Percentiles rank a stretch among this genome's conserved stretches.
Evolutionary conservation across 257 asterid species (phyloP).

Genomic region (Cynanchum wilfordii): DNA sequence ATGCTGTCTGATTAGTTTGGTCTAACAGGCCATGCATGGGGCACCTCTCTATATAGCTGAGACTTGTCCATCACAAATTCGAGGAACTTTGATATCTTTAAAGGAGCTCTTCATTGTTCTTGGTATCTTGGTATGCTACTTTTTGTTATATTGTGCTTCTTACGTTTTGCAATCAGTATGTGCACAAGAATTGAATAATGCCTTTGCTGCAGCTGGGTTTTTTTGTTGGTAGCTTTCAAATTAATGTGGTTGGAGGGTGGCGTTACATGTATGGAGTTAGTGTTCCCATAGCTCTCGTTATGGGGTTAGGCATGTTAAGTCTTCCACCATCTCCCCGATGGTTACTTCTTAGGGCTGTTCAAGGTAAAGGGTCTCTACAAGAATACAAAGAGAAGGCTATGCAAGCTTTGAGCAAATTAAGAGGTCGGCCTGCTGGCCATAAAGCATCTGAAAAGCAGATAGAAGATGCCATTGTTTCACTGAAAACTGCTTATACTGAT

Average conservation of each 20-base stretch:
- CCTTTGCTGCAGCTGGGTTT: constrained; percentile 67
- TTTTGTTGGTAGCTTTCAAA: constrained; percentile 72
- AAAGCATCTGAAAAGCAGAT: constrained; percentile 70
- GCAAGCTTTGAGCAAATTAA: constrained; percentile 61
- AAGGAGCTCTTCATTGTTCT: constrained; percentile 96
- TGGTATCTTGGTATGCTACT: constrained; percentile 70
- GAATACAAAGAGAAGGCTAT: constrained; percentile 84
- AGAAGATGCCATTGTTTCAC: constrained; percentile 66
- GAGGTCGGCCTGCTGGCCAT: constrained; percentile 71
- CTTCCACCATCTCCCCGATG: constrained; percentile 99
- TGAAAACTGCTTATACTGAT: constrained; percentile 62
- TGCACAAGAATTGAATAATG: constrained; percentile 10
- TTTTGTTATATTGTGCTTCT: not conserved
- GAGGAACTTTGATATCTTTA: constrained; percentile 91
- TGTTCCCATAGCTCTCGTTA: constrained; percentile 73
- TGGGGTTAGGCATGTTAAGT: constrained; percentile 90
- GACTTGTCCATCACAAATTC: constrained; percentile 91
- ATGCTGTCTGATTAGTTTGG: constrained; percentile 18
- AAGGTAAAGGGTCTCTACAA: constrained; percentile 75
- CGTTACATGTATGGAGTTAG: constrained; percentile 89
- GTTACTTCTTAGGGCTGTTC: constrained; percentile 91
- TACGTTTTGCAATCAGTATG: constrained; percentile 15
- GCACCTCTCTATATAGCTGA: constrained; percentile 98
- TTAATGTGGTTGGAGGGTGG: constrained; percentile 89
- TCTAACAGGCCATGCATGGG: constrained; percentile 94